Evolutionary conservation across 129 eudicot genomes (phyloP), one percentile per base, ranked within the genome.

Genomic region (Cynara cardunculus): DNA sequence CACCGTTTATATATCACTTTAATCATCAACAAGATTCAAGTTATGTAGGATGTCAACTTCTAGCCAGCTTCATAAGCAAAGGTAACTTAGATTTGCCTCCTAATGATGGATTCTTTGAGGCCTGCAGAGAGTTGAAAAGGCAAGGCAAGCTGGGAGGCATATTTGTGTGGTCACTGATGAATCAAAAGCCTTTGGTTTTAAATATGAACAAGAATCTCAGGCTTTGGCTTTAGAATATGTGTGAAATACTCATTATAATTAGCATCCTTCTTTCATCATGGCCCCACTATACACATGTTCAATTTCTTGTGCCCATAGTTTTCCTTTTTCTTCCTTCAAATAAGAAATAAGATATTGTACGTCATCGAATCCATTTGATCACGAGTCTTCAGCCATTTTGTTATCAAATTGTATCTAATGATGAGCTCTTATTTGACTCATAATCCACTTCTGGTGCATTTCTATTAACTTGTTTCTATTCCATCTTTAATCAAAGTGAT

Each of bases 111-210:
- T n/a, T n/a, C n/a, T n/a, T n/a, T n/a, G n/a, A n/a, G 70, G 89
- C 86, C 0, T 86, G 89, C 80, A 62, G 75, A 76, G 61, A 68
- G 81, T 75, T 86, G 65, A 86, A 82, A 49, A 53, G 21, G 25
- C 12, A 62, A 41, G 80, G 82, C 2, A 74, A 86, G 65, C 86
- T 86, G 13, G 85, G 82, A 44, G 89, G 89, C 59, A 86, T 86
- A 27, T 86, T 86, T 67, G 86, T 78, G 16, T 86, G 89, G 89
- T 82, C 73, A 86, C 89, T 22, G 89, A 86, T 73, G 86, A 82
- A 83, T 83, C 84, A 0, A 65, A 77, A 68, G 81, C 39, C 32
- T 64, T 70, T 11, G 44, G 81, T 26, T 83, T 83, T 59, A 41
- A 28, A 30, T 70, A 76, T 56, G 86, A 83, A 65, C 61, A 76